phyloP scores from a whole-genome alignment of 2,329 filamentous ascomycete species.

The Fusarium papillatum region DNA sequence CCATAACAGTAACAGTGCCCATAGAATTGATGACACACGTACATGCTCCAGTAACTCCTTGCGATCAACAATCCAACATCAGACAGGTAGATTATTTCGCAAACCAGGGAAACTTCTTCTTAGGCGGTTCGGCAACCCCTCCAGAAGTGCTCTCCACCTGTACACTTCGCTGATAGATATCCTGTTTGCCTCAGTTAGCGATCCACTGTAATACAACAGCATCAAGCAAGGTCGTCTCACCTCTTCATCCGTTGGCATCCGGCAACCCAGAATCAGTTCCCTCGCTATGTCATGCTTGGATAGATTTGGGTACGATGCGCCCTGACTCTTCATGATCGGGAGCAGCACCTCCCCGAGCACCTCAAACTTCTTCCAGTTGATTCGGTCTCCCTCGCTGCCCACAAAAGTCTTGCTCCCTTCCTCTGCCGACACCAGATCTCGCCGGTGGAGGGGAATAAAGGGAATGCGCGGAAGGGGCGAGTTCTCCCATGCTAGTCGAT shows the following conservation, averaged over 20 bases:
- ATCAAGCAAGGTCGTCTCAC: slow-evolving; percentile 65
- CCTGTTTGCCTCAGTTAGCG: slow-evolving; percentile 57
- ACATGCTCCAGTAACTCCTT: slow-evolving; percentile 45
- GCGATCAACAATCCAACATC: slow-evolving; percentile 18
- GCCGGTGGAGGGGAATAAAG: slow-evolving; percentile 89
- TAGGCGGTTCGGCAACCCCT: slow-evolving; percentile 61
- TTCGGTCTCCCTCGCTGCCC: slow-evolving; percentile 77
- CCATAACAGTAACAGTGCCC: slow-evolving; percentile 29
- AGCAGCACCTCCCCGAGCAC: slow-evolving; percentile 93
- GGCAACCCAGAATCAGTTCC: slow-evolving; percentile 84
- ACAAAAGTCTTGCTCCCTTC: slow-evolving; percentile 94
- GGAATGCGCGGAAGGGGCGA: slow-evolving; percentile 91
- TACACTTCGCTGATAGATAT: slow-evolving; percentile 74
- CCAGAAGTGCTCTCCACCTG: slow-evolving; percentile 67
- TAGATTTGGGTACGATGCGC: slow-evolving; percentile 82
- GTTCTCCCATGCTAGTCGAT: slow-evolving; percentile 98
- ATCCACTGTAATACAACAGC: neutral
- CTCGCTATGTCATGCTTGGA: slow-evolving; percentile 77
- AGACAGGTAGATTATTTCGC: slow-evolving; percentile 55
- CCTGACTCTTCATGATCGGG: slow-evolving; percentile 92
- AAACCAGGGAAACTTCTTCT: slow-evolving; percentile 78
- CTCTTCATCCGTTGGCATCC: slow-evolving; percentile 88
- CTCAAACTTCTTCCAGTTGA: slow-evolving; percentile 99
- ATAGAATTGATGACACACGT: slow-evolving; percentile 18
- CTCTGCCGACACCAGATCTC: slow-evolving; percentile 92